Evolutionary conservation across 768 basidiomycete genomes (phyloP).

Genomic region (Lentinus tigrinus): DNA sequence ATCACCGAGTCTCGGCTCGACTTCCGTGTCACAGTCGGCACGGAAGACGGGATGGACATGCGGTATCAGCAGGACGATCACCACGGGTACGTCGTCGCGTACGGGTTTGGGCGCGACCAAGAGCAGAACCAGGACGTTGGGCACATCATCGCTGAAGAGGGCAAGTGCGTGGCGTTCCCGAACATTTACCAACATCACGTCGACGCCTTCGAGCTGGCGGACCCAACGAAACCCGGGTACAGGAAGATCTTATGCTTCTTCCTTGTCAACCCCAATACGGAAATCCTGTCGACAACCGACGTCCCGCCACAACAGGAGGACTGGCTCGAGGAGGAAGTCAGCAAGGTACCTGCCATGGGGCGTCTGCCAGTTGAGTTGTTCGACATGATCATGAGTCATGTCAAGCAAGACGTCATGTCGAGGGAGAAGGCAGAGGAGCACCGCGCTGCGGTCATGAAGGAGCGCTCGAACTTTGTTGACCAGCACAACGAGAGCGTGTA

Average conservation of each 20-base stretch:
- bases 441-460: conserved; percentile 17
- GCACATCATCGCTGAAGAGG: conserved; percentile 24
- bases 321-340: conserved; percentile 18
- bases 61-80: background rate
- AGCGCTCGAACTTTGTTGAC: conserved; percentile 11
- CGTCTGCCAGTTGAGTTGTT: conserved; percentile 19
- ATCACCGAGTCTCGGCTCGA: conserved; percentile 30
- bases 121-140: conserved; percentile 27
- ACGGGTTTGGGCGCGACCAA: conserved; percentile 1
- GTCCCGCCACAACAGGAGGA: conserved; percentile 33
- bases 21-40: conserved; percentile 29
- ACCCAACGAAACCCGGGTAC: conserved; percentile 34
- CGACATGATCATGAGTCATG: conserved; percentile 9
- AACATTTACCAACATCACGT: conserved; percentile 39
- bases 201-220: conserved; percentile 33
- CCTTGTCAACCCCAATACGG: conserved; percentile 35
- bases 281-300: conserved; percentile 29
- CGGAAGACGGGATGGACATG: background rate
- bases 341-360: background rate
- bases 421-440: conserved; percentile 7
- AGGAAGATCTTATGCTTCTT: conserved; percentile 39
- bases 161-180: conserved; percentile 35
- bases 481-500: conserved; percentile 3
- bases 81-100: background rate
- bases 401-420: background rate